Conservation (phyloP, 306 rosid species). For the Pyrus bretschneideri region DNA sequence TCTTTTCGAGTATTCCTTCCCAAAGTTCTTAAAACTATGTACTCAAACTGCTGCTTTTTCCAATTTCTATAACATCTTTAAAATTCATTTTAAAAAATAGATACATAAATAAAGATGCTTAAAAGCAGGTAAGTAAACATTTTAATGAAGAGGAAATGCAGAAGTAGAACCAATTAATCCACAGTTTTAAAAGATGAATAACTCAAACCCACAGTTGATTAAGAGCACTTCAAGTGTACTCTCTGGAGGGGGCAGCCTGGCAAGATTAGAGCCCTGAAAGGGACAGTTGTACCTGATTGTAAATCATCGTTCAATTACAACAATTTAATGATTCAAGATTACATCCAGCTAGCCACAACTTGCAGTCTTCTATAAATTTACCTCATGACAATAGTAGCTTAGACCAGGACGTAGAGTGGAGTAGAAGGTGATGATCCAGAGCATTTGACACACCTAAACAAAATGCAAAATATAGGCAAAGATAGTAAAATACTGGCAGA, state of each 20-base stretch:
- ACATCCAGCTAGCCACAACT: not conserved
- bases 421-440: conserved; percentile 69
- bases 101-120: too few relatives aligned
- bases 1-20: too few relatives aligned
- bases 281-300: conserved; percentile 25
- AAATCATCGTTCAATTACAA: conserved; percentile 7
- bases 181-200: not conserved
- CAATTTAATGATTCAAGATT: conserved; percentile 3
- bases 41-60: too few relatives aligned
- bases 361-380: conserved; percentile 9
- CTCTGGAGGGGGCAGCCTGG: conserved; percentile 38
- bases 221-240: conserved; percentile 35
- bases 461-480: not conserved
- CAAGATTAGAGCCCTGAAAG: conserved; percentile 47
- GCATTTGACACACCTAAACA: conserved; percentile 63
- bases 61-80: too few relatives aligned
- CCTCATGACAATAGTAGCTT: conserved; percentile 78
- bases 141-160: too few relatives aligned
- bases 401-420: conserved; percentile 96
- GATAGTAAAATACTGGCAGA: not conserved
- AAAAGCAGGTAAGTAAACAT: too few relatives aligned
- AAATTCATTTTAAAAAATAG: too few relatives aligned
- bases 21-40: too few relatives aligned
- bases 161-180: too few relatives aligned
- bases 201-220: conserved; percentile 29